These are phyloP conservation scores for Macroventuria anomochaeta DNA, from an alignment of 2,329 filamentous ascomycete genomes.

Conservation along the genomic window DNA sequence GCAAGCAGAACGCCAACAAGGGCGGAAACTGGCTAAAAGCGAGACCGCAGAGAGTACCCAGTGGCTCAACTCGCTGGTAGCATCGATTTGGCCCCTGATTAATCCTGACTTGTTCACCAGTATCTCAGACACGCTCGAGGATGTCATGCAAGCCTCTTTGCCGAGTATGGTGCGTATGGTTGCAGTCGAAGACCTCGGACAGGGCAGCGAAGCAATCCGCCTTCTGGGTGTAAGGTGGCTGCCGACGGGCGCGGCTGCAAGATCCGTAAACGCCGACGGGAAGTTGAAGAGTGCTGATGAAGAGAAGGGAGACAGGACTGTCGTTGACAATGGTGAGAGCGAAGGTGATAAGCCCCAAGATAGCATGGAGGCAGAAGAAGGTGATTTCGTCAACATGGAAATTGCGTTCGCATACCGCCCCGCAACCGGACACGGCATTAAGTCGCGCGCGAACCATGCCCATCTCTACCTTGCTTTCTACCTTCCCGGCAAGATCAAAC, in stretches of 20 bases:
- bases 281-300: conserved; percentile 58
- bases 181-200: conserved; percentile 75
- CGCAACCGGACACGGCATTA: conserved; percentile 65
- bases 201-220: conserved; percentile 73
- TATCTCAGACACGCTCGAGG: conserved; percentile 73
- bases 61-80: conserved; percentile 74
- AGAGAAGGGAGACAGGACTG: conserved; percentile 59
- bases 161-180: conserved; percentile 75
- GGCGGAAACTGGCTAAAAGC: conserved; percentile 55
- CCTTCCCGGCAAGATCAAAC: conserved; percentile 61
- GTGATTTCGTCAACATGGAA: conserved; percentile 79
- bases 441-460: conserved; percentile 71
- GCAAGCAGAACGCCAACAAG: conserved; percentile 66
- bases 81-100: conserved; percentile 74
- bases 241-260: conserved; percentile 71
- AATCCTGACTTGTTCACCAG: conserved; percentile 77
- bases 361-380: conserved; percentile 74
- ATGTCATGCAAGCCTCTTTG: conserved; percentile 79
- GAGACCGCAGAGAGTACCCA: conserved; percentile 68
- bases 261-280: conserved; percentile 66
- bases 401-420: conserved; percentile 76
- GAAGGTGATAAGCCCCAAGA: conserved; percentile 46
- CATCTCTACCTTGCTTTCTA: conserved; percentile 77
- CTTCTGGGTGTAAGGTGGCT: conserved; percentile 76
- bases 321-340: conserved; percentile 53